A percentile compares a stretch with the other conserved stretches of the same genome.
Evolutionary conservation across 2,329 filamentous ascomycete species (phyloP).

Genomic region (Talaromyces amestolkiae): DNA sequence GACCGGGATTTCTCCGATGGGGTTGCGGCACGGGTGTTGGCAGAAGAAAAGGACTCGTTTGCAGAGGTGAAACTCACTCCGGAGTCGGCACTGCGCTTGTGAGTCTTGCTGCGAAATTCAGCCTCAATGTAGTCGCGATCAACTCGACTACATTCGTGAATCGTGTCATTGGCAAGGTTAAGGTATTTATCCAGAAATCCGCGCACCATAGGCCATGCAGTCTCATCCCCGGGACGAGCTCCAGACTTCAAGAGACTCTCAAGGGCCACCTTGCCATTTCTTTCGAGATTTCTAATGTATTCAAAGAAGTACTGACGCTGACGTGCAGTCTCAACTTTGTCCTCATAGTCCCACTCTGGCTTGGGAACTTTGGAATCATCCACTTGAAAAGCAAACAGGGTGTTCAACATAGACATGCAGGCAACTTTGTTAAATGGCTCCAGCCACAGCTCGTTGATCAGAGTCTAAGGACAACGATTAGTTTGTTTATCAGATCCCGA

Average conservation of each 20-base stretch:
- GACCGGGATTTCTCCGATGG: slow-evolving; percentile 44
- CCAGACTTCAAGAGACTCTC: slow-evolving; percentile 54
- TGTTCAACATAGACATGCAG: slow-evolving; percentile 67
- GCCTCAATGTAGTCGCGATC: slow-evolving; percentile 41
- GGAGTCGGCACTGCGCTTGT: slow-evolving; percentile 61
- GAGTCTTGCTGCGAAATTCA: slow-evolving; percentile 29
- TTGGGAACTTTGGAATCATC: slow-evolving; percentile 47
- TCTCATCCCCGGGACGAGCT: slow-evolving; percentile 51
- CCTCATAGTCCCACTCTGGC: slow-evolving; percentile 4
- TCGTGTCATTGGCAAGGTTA: slow-evolving; percentile 57
- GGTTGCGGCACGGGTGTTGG: slow-evolving; percentile 26
- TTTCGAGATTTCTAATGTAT: slow-evolving; percentile 59
- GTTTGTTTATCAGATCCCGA: neutral
- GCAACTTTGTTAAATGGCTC: slow-evolving; percentile 64
- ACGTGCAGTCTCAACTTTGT: slow-evolving; percentile 30
- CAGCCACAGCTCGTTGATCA: slow-evolving; percentile 64
- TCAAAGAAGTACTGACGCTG: slow-evolving; percentile 63
- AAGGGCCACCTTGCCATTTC: slow-evolving; percentile 54
- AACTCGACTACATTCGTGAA: slow-evolving; percentile 58
- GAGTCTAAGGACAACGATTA: slow-evolving; percentile 38
- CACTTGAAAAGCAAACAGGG: slow-evolving; percentile 60
- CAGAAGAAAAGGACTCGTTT: slow-evolving; percentile 25
- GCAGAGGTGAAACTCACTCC: slow-evolving; percentile 58
- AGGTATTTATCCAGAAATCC: slow-evolving; percentile 59
- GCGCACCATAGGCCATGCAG: slow-evolving; percentile 53